Conservation (phyloP, 2,329 filamentous ascomycete genomes). For the Cladophialophora carrionii region DNA sequence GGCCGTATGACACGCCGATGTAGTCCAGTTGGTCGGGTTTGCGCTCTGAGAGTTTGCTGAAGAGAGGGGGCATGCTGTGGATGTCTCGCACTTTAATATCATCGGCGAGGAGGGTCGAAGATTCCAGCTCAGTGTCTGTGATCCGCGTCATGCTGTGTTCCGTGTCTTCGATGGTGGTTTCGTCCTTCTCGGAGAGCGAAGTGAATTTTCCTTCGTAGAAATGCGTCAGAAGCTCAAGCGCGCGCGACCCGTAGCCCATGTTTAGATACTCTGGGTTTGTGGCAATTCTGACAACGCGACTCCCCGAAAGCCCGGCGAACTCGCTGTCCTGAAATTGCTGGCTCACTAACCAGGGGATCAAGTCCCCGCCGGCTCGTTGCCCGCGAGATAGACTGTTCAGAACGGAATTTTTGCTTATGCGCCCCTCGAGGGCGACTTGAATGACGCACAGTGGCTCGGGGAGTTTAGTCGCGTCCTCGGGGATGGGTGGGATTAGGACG, state of each 20-base stretch:
- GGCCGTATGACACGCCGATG: conserved; percentile 89
- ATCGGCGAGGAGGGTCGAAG: conserved; percentile 76
- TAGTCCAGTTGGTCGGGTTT: conserved; percentile 83
- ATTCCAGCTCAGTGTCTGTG: conserved; percentile 78
- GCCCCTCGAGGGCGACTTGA: conserved; percentile 90
- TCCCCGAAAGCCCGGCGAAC: conserved; percentile 90
- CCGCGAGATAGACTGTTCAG: conserved; percentile 86
- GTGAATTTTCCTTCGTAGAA: conserved; percentile 96
- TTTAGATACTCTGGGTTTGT: conserved; percentile 90
- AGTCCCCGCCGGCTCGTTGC: conserved; percentile 83
- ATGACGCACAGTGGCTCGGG: conserved; percentile 94
- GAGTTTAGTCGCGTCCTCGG: conserved; percentile 74
- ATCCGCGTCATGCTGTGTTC: conserved; percentile 71
- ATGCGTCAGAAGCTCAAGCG: conserved; percentile 81
- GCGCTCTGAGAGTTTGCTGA: conserved; percentile 82
- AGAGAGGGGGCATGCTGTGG: conserved; percentile 87
- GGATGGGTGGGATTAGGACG: conserved; percentile 84
- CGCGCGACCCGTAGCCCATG: conserved; percentile 93
- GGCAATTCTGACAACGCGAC: conserved; percentile 88
- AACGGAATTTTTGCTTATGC: conserved; percentile 91
- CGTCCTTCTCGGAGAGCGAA: conserved; percentile 71
- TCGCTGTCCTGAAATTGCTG: conserved; percentile 98
- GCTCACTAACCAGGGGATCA: conserved; percentile 96
- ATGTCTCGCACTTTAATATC: conserved; percentile 90
- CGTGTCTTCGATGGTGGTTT: conserved; percentile 47